Evolutionary conservation across 2,329 filamentous ascomycete genomes (phyloP).

Genomic region (Verticillium nubilum): DNA sequence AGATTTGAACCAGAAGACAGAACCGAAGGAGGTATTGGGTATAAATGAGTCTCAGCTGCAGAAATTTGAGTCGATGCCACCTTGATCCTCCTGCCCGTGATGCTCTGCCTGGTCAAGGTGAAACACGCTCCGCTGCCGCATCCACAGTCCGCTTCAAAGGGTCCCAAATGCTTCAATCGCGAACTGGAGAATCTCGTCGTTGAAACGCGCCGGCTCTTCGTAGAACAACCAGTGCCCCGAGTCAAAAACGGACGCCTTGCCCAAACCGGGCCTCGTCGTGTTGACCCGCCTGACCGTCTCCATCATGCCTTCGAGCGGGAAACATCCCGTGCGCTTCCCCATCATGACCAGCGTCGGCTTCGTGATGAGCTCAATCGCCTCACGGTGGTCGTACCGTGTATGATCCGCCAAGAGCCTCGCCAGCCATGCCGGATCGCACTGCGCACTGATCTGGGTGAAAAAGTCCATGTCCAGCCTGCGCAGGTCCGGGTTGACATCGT

Average conservation of each 20-base stretch:
- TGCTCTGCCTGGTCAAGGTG: no score
- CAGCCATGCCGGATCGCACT: conserved; percentile 30
- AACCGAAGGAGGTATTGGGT: no score
- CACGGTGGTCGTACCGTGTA: conserved; percentile 34
- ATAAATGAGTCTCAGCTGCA: no score
- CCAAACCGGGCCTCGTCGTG: conserved; percentile 15
- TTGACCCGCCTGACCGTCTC: conserved; percentile 26
- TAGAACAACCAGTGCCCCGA: conserved; percentile 35
- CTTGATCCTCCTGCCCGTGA: no score
- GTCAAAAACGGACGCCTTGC: conserved; percentile 23
- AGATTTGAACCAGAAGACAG: no score
- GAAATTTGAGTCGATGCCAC: no score
- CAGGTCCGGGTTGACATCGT: conserved; percentile 18
- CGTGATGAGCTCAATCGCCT: conserved; percentile 27
- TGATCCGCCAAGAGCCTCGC: conserved; percentile 31
- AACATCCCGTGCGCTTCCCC: conserved; percentile 29
- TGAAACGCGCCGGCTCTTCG: conserved; percentile 31
- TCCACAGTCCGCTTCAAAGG: neutral
- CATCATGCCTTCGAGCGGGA: conserved; percentile 28
- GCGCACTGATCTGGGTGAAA: conserved; percentile 24
- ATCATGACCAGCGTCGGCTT: conserved; percentile 29
- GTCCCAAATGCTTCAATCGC: neutral
- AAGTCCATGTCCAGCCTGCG: conserved; percentile 13
- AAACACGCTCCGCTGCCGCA: no score
- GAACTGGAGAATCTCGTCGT: conserved; percentile 25